phyloP scores from a whole-genome alignment of 345 rosid genomes.

The Noccaea caerulescens region DNA sequence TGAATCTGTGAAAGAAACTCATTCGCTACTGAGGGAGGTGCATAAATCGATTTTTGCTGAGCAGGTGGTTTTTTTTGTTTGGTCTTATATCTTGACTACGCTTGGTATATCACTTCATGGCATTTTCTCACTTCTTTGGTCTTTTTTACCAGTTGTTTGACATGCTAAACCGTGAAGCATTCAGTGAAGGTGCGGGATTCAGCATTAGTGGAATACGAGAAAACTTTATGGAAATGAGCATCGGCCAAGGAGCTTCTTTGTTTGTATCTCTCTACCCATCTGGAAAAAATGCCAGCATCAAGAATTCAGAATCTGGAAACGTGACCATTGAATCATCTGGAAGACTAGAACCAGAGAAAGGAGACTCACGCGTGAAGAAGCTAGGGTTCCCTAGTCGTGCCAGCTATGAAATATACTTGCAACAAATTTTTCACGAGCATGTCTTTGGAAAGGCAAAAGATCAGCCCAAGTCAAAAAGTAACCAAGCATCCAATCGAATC shows the following conservation, averaged over 20 bases:
- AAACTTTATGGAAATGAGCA: slow-evolving; percentile 73
- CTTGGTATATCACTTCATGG: slow-evolving; percentile 7
- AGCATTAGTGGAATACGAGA: slow-evolving; percentile 83
- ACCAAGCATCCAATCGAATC: slow-evolving; percentile 52
- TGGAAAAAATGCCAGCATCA: slow-evolving; percentile 41
- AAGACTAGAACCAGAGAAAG: slow-evolving; percentile 49
- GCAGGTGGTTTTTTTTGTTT: slow-evolving; percentile 55
- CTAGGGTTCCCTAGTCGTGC: slow-evolving; percentile 55
- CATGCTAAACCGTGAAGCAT: slow-evolving; percentile 77
- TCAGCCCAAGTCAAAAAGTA: slow-evolving; percentile 47
- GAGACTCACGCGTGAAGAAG: slow-evolving; percentile 46
- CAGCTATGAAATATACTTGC: slow-evolving; percentile 80
- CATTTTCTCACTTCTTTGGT: slow-evolving; percentile 36
- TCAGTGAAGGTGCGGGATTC: slow-evolving; percentile 71
- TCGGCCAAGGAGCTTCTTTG: slow-evolving; percentile 73
- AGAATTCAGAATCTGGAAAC: slow-evolving; percentile 49
- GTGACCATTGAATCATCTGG: slow-evolving; percentile 54
- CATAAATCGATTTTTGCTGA: slow-evolving; percentile 86
- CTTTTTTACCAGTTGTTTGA: slow-evolving; percentile 74
- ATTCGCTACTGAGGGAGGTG: slow-evolving; percentile 67
- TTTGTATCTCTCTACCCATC: slow-evolving; percentile 71
- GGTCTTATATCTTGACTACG: slow-evolving; percentile 7
- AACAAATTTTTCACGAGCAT: slow-evolving; percentile 79
- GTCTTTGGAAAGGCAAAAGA: slow-evolving; percentile 57
- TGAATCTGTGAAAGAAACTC: slow-evolving; percentile 65